Conservation (phyloP, 2,329 filamentous ascomycete genomes). For the Laburnicola sp. region DNA sequence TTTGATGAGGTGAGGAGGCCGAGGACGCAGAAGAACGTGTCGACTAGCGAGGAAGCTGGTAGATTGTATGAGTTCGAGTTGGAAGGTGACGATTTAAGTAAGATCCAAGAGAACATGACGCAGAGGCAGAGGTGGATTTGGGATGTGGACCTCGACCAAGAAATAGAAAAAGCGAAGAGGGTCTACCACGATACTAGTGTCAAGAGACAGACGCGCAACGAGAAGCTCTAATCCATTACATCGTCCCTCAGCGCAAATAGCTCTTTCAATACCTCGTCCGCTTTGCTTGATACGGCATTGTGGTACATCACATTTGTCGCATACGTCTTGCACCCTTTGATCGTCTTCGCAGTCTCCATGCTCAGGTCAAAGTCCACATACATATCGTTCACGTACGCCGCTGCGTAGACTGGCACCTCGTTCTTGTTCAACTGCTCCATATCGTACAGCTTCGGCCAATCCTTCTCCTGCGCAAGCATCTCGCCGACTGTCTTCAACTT, state of each 20-base stretch:
- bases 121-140: slow-evolving; percentile 48
- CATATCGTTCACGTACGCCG: slow-evolving; percentile 85
- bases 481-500: slow-evolving; percentile 70
- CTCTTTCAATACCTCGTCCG: slow-evolving; percentile 75
- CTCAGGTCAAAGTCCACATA: slow-evolving; percentile 82
- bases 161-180: slow-evolving; percentile 38
- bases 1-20: slow-evolving; percentile 35
- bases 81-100: slow-evolving; percentile 44
- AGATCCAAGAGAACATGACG: slow-evolving; percentile 38
- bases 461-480: slow-evolving; percentile 65
- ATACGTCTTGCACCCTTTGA: slow-evolving; percentile 77
- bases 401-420: slow-evolving; percentile 82
- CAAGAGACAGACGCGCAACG: slow-evolving; percentile 10
- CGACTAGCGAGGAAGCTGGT: slow-evolving; percentile 35
- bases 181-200: slow-evolving; percentile 22
- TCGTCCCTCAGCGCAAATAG: slow-evolving; percentile 78
- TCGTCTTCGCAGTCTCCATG: slow-evolving; percentile 70
- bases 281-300: slow-evolving; percentile 72
- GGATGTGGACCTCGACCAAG: slow-evolving; percentile 43
- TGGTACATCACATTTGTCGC: slow-evolving; percentile 89
- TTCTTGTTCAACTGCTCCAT: slow-evolving; percentile 72
- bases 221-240: slow-evolving; percentile 56
- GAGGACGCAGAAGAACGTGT: slow-evolving; percentile 34
- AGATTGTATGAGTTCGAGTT: slow-evolving; percentile 48
- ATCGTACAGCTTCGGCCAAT: slow-evolving; percentile 82